Base-by-base conservation (phyloP, 495 filamentous ascomycete genomes). In the Penicillium soppii region DNA sequence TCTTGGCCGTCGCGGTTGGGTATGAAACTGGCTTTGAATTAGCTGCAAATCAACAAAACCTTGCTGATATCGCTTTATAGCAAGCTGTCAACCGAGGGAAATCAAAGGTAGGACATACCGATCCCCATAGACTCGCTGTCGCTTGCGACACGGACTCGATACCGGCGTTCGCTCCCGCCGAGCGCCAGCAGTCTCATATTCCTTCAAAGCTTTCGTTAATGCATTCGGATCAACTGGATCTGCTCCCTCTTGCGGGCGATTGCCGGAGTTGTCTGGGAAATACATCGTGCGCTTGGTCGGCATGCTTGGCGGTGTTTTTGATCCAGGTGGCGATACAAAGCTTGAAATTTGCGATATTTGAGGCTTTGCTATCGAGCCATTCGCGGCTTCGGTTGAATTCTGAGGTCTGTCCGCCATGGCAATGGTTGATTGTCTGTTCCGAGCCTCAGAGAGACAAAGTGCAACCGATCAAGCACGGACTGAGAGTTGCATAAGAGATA, bases 1-100 rank as follows among this genome's bases (percentile, higher is more conserved):
- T 98, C 95, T 65, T 95, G 90, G 7, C 95, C 94, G 44, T 91
- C 87, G 12, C 94, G 85, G 62, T 94, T 91, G 25, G 95, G 95
- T 55, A 98, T 97, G 62, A 98, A 98, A 59, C 92, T 96, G 27
- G 27, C 30, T 26, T 19, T 20, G 17, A 17, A 29, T 48, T 33
- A 57, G 50, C 30, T n/a, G 37, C 30, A 44, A 42, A 16, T 32
- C 21, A 29, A 17, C 23, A 48, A 0, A 21, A 7, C 10, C 17
- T n/a, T 21, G 17, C 16, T 29, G 7, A 36, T 12, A 21, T 32
- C 19, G 5, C 7, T 21, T 33, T 33, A 12, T 26, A 29, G 15
- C 27, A 42, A 10, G 17, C 4, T 39, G 17, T 22, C 20, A 23
- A 39, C 33, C 16, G 53, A 25, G 37, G 57, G 66, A 53, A 44